Evolutionary conservation across 345 rosid genomes (phyloP).

Genomic region (Cardamine resedifolia): DNA sequence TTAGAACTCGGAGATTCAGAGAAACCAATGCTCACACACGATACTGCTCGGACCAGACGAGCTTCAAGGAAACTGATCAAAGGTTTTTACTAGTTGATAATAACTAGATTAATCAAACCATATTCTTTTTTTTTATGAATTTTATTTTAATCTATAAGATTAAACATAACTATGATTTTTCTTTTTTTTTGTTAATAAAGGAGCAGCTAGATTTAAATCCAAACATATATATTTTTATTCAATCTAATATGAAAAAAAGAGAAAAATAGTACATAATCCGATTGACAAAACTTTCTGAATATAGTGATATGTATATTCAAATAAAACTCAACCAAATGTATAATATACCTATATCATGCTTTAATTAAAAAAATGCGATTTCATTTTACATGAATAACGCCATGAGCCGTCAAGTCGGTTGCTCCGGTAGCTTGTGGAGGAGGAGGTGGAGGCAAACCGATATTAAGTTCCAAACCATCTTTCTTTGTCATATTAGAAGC

Average conservation of each 20-base stretch:
- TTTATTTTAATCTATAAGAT: background rate
- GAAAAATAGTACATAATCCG: background rate
- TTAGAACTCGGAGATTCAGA: conserved; percentile 38
- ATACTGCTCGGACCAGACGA: conserved; percentile 12
- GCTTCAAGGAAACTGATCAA: conserved; percentile 34
- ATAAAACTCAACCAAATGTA: background rate
- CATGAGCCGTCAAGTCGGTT: conserved; percentile 23
- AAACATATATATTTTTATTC: background rate
- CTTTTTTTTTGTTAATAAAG: conserved; percentile 13
- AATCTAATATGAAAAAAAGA: background rate
- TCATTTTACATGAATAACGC: conserved; percentile 35
- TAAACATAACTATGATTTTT: background rate
- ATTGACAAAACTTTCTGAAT: conserved; percentile 23
- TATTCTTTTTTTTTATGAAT: background rate
- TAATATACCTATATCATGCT: conserved; percentile 9
- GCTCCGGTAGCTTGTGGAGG: conserved; percentile 34
- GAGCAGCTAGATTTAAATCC: conserved; percentile 7
- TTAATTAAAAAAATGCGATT: background rate
- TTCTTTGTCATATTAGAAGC: conserved; percentile 18
- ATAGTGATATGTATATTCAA: conserved; percentile 12
- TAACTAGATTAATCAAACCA: background rate
- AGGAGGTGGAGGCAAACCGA: conserved; percentile 20
- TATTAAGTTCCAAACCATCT: conserved; percentile 22
- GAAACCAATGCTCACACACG: conserved; percentile 22
- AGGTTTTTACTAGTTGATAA: conserved; percentile 26